Evolutionary conservation across 202 grass and related monocot genomes (phyloP).

Genomic region (Setaria italica): DNA sequence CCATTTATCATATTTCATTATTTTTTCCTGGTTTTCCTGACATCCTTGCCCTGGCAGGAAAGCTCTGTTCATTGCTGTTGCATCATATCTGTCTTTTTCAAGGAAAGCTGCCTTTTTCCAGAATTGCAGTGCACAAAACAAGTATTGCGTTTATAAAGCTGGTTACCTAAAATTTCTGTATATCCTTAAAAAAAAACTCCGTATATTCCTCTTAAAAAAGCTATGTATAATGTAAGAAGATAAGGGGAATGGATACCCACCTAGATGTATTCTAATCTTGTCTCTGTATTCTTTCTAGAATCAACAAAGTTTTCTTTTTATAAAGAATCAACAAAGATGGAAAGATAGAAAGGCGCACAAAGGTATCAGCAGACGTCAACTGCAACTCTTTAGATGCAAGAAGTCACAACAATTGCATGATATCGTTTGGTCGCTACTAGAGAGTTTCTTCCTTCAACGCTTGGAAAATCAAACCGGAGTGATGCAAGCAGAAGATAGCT

Average conservation of each 20-base stretch:
- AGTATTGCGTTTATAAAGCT: neutral
- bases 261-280: neutral
- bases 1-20: neutral
- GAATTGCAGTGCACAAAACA: neutral
- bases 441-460: neutral
- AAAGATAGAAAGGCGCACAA: neutral
- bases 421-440: neutral
- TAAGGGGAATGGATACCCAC: neutral
- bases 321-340: neutral
- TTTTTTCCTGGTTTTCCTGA: neutral
- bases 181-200: no score
- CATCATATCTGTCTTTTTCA: neutral
- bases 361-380: neutral
- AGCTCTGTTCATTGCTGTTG: neutral
- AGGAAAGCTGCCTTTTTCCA: slow-evolving; percentile 6
- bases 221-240: neutral
- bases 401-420: slow-evolving; percentile 15
- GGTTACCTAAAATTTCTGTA: neutral
- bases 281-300: neutral
- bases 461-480: neutral
- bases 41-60: neutral
- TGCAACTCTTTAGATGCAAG: neutral
- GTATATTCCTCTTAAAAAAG: neutral
- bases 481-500: neutral
- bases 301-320: neutral